Conservation (phyloP, 2,329 filamentous ascomycete genomes). For the Xylaria sp. region DNA sequence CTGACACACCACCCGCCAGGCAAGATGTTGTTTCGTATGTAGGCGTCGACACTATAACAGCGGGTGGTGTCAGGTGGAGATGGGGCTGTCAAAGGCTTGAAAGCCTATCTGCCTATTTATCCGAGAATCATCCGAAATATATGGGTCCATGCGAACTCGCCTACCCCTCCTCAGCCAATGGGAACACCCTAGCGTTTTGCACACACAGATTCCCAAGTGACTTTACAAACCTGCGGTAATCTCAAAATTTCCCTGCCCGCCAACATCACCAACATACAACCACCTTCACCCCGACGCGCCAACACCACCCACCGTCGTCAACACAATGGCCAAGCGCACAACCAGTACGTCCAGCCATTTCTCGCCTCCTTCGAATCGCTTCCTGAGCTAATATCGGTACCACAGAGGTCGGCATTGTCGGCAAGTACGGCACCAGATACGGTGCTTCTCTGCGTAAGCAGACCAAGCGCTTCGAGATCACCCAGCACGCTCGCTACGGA, state of each 20-base stretch:
- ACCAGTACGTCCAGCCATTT: slow-evolving; percentile 15
- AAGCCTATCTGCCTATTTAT: background rate
- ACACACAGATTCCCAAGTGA: slow-evolving; percentile 25
- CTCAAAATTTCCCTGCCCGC: slow-evolving; percentile 28
- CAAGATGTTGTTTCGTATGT: no score
- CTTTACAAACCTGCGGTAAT: slow-evolving; percentile 21
- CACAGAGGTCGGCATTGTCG: slow-evolving; percentile 53
- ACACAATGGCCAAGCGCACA: slow-evolving; percentile 29
- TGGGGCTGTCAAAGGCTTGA: background rate
- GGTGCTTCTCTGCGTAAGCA: slow-evolving; percentile 99
- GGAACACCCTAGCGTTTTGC: slow-evolving; percentile 4
- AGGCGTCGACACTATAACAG: no score
- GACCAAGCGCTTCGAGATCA: slow-evolving; percentile 99
- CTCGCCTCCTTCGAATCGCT: background rate
- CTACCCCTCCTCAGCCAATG: slow-evolving; percentile 24
- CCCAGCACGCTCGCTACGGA: slow-evolving; percentile 90
- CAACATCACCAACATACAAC: slow-evolving; percentile 23
- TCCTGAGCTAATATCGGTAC: slow-evolving; percentile 17
- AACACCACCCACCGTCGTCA: slow-evolving; percentile 18
- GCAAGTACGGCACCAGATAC: slow-evolving; percentile 54
- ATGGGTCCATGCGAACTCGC: slow-evolving; percentile 4
- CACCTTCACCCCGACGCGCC: slow-evolving; percentile 22
- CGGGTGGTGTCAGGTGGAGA: background rate
- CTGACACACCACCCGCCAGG: no score
- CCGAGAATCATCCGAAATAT: slow-evolving; percentile 18